phyloP scores from a whole-genome alignment of 352 stramenopile species.

The Phytophthora hybrid region DNA sequence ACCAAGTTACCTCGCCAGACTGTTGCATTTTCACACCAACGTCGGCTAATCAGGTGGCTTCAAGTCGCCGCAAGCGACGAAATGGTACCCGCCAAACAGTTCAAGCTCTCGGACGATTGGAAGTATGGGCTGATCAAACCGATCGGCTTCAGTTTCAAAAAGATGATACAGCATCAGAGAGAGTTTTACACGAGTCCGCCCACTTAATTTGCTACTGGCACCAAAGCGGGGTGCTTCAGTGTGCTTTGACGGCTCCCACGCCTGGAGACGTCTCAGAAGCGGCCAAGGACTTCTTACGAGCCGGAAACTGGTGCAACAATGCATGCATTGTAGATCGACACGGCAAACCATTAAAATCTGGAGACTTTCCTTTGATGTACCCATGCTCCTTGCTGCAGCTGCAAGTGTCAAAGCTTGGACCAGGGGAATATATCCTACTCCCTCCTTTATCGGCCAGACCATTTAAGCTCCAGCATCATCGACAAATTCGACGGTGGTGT shows the following conservation, averaged over 20 bases:
- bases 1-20: too few relatives aligned
- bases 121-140: constrained; percentile 1
- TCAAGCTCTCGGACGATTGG: too few relatives aligned
- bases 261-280: neutral
- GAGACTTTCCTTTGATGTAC: neutral
- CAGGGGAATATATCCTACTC: neutral
- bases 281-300: neutral
- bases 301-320: neutral
- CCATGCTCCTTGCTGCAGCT: neutral
- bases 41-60: too few relatives aligned
- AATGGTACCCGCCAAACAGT: too few relatives aligned
- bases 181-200: neutral
- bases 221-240: neutral
- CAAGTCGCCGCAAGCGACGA: too few relatives aligned
- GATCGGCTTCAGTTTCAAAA: neutral
- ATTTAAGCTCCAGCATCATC: neutral
- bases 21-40: too few relatives aligned
- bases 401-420: neutral
- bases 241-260: neutral
- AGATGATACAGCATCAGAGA: too few relatives aligned
- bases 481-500: neutral
- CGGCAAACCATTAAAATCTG: neutral
- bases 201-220: neutral
- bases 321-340: neutral
- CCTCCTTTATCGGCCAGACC: neutral